Evolutionary conservation across 345 rosid genomes (phyloP), one percentile per base, ranked within the genome.

Genomic region (Eucalyptus erythrocorys): DNA sequence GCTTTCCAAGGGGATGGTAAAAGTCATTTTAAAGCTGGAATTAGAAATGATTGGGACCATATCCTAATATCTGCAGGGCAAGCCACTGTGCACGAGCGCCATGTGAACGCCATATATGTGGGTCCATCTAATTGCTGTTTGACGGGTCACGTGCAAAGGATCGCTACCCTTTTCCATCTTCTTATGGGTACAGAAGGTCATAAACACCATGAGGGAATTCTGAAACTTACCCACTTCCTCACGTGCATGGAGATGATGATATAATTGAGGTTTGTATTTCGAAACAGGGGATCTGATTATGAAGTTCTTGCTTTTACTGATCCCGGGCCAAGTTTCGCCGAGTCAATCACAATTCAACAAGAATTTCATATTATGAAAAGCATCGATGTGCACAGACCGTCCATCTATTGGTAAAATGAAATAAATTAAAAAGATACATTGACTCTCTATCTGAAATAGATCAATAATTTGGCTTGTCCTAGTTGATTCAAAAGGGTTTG

Each of bases 381-480:
- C 81, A 71, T 34, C 13, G 4, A 71, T 34, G 0, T 71, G 17
- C 13, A 9, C 7, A 1, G 22, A 17, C 81, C 0, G 4, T 71
- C 13, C 26, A 34, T 34, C 43, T 34, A 5, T 34, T 19, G 13
- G 2, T 68, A 17, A 34, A 37, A 68, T 68, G 4, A 6, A 34
- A 68, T 17, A 11, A 4, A 37, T 34, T 68, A 17, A 68, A 68
- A 68, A 5, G 7, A 10, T 17, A 43, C 4, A 68, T 17, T 1
- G 43, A 68, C 0, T 68, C 26, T 34, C 13, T 10, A 16, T 34
- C 13, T 16, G 0, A 71, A 34, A 71, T 71, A 34, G 43, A 37
- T 17, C 13, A 22, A 4, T 68, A 34, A 71, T 71, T 34, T 4
- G 3, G 24, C 26, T 32, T 4, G 0, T 34, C 26, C 43, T 9